phyloP scores from a whole-genome alignment of 176 grass and related monocot species.

The Poa pratensis region DNA sequence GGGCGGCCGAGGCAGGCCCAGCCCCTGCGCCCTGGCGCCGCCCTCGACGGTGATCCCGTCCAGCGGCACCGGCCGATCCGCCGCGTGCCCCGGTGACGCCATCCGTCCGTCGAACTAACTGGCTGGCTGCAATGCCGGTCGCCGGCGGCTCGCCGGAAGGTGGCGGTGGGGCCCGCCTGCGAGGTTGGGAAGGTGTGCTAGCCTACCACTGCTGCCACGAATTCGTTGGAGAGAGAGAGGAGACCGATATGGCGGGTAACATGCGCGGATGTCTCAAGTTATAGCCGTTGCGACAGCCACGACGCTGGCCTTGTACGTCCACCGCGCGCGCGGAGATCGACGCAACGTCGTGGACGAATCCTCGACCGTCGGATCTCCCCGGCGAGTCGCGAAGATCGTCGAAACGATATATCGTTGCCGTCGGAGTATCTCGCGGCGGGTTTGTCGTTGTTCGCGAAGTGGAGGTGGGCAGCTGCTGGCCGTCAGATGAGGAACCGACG shows the following conservation, averaged over 20 bases:
- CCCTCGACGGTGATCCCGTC: conserved; percentile 40
- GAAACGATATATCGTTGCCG: background rate
- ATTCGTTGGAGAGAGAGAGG: background rate
- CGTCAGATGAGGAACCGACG: conserved; percentile 23
- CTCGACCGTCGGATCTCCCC: conserved; percentile 18
- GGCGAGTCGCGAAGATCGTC: background rate
- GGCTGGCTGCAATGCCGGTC: conserved; percentile 32
- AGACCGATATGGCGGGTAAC: conserved; percentile 64
- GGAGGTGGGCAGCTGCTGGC: accelerated
- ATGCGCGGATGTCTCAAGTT: conserved; percentile 48
- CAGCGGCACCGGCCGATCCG: conserved; percentile 27
- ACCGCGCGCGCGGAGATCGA: background rate
- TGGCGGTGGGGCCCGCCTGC: background rate
- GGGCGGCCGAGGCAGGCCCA: conserved; percentile 28
- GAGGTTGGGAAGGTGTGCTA: background rate
- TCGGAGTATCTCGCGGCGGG: background rate
- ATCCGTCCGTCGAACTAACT: background rate
- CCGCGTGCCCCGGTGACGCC: conserved; percentile 33
- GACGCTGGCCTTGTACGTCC: background rate
- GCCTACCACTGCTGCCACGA: background rate
- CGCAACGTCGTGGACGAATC: background rate
- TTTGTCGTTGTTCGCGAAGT: background rate
- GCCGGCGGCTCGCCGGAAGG: conserved; percentile 27
- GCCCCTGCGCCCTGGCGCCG: background rate
- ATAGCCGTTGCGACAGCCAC: conserved; percentile 61